Percentiles rank a stretch among this genome's conserved stretches.
phyloP scores from a whole-genome alignment of 1,139 yeast genomes.

The Arxiozyma bovina region DNA sequence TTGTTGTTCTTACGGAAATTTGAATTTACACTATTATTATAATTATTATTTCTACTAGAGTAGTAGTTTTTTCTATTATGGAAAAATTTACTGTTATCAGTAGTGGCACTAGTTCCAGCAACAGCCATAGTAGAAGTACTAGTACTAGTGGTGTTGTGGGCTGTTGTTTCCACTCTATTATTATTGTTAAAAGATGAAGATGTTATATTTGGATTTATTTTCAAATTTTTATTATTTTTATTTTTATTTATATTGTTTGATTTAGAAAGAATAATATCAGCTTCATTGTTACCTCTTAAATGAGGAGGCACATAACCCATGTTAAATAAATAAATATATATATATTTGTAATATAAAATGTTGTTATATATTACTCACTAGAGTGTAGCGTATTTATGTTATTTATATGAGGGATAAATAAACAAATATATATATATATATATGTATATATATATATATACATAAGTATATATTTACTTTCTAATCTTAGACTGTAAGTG shows the following conservation, averaged over 20 bases:
- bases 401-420: too few species aligned
- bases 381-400: too few species aligned
- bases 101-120: too few species aligned
- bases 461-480: too few species aligned
- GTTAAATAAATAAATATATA: slow-evolving; percentile 5
- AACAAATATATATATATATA: too few species aligned
- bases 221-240: neutral
- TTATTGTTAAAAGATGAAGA: neutral
- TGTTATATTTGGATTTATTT: neutral
- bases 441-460: too few species aligned
- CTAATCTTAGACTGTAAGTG: too few species aligned
- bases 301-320: slow-evolving; percentile 62
- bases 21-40: neutral
- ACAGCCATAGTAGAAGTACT: neutral
- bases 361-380: too few species aligned
- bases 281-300: slow-evolving; percentile 33
- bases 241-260: neutral
- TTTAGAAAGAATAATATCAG: neutral
- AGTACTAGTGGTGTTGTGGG: neutral
- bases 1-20: neutral
- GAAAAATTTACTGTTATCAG: slow-evolving; percentile 3
- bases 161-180: neutral
- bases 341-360: too few species aligned
- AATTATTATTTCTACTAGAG: too few species aligned
- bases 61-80: slow-evolving; percentile 10